phyloP scores from a whole-genome alignment of 2,329 filamentous ascomycete genomes.

The Fusarium oxysporum region DNA sequence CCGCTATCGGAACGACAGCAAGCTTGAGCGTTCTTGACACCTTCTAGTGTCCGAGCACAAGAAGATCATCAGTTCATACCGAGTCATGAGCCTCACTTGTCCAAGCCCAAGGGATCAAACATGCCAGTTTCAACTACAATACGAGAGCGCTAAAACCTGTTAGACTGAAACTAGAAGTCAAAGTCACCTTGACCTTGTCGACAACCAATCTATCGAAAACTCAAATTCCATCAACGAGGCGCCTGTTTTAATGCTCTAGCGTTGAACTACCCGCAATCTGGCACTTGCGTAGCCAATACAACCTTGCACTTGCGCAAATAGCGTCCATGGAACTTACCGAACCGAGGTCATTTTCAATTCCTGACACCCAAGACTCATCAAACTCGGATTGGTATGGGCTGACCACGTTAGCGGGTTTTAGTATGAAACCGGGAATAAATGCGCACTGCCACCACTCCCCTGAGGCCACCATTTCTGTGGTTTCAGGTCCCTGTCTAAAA shows the following conservation, averaged over 20 bases:
- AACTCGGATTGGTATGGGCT: background rate
- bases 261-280: background rate
- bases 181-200: background rate
- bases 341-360: background rate
- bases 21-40: background rate
- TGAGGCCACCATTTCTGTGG: background rate
- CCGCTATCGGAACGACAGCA: background rate
- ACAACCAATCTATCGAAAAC: conserved; percentile 1
- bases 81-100: background rate
- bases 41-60: background rate
- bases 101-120: background rate
- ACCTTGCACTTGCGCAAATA: background rate
- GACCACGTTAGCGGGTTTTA: background rate
- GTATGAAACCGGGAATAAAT: conserved; percentile 19
- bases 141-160: conserved; percentile 12
- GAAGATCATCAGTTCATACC: background rate
- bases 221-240: background rate
- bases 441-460: background rate
- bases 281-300: background rate
- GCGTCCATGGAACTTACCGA: conserved; percentile 2
- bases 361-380: background rate
- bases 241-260: background rate
- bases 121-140: conserved; percentile 2
- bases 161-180: conserved; percentile 8
- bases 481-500: conserved; percentile 19